These are phyloP conservation scores for Ophiorrhiza pumila DNA, from an alignment of 257 asterid species.

Conservation along the genomic window DNA sequence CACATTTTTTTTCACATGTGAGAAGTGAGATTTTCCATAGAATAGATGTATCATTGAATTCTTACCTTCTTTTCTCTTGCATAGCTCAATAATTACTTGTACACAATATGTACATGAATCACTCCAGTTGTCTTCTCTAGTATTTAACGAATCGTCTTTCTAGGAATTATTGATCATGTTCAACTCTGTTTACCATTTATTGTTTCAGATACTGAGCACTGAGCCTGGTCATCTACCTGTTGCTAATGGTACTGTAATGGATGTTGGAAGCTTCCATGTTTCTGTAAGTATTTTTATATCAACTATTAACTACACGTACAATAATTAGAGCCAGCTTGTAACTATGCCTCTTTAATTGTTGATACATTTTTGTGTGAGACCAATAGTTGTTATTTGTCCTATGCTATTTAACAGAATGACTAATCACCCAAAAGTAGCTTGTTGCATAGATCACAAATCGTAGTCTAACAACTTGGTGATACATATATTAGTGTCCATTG, in stretches of 20 bases:
- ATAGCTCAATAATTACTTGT: background rate
- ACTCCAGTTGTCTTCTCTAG: background rate
- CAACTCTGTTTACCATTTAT: background rate
- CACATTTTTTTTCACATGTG: background rate
- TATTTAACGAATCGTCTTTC: background rate
- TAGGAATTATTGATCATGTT: background rate
- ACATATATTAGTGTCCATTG: background rate
- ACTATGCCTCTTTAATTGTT: background rate
- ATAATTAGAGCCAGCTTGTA: background rate
- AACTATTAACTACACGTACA: background rate
- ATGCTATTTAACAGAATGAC: background rate
- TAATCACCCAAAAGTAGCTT: background rate
- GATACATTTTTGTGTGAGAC: background rate
- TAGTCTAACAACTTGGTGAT: background rate
- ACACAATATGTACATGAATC: too few relatives aligned
- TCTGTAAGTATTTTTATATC: slow-evolving; percentile 50
- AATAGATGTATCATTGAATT: background rate
- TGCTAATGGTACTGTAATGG: slow-evolving; percentile 70
- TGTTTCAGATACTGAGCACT: slow-evolving; percentile 75
- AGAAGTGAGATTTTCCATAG: background rate
- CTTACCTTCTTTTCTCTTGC: background rate
- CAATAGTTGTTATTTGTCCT: background rate
- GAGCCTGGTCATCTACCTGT: slow-evolving; percentile 65
- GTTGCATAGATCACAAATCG: background rate
- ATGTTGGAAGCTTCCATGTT: slow-evolving; percentile 60